Evolutionary conservation across 805 yeast genomes (phyloP).

Genomic region (Zygosaccharomyces siamensis): DNA sequence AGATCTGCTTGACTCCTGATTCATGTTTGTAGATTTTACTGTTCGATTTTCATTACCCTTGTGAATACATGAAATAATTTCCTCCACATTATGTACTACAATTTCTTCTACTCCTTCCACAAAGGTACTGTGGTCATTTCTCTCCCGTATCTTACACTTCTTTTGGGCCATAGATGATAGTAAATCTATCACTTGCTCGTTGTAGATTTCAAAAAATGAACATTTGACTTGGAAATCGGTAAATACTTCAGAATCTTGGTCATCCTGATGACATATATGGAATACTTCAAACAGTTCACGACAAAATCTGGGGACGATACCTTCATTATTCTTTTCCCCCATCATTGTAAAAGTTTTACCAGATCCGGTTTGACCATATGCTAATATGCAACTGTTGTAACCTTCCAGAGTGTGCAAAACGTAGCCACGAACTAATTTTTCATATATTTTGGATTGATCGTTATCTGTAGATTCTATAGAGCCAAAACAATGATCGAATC

Average conservation of each 20-base stretch:
- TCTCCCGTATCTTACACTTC: constrained; percentile 36
- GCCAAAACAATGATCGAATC: constrained; percentile 10
- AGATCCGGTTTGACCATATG: constrained; percentile 77
- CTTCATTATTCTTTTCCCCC: constrained; percentile 50
- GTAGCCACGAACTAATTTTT: constrained; percentile 11
- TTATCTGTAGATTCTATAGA: constrained; percentile 4
- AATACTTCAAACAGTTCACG: constrained; percentile 52
- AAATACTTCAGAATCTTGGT: constrained; percentile 36
- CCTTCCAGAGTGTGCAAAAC: constrained; percentile 40
- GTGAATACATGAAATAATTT: constrained; percentile 53
- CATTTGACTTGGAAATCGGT: constrained; percentile 65
- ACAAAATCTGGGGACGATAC: constrained; percentile 70
- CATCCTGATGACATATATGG: constrained; percentile 34
- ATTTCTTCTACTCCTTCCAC: constrained; percentile 63
- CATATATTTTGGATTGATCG: constrained; percentile 9
- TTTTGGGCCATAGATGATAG: constrained; percentile 40
- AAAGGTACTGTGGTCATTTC: constrained; percentile 37
- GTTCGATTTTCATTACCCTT: constrained; percentile 56
- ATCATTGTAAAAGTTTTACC: constrained; percentile 77
- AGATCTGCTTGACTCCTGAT: constrained; percentile 68
- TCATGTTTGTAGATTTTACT: constrained; percentile 49
- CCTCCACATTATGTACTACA: constrained; percentile 55
- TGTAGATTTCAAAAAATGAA: constrained; percentile 75
- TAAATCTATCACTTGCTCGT: constrained; percentile 72
- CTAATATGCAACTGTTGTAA: constrained; percentile 69